Conservation (phyloP, 1,139 yeast genomes). For the Maudiozyma humilis region DNA sequence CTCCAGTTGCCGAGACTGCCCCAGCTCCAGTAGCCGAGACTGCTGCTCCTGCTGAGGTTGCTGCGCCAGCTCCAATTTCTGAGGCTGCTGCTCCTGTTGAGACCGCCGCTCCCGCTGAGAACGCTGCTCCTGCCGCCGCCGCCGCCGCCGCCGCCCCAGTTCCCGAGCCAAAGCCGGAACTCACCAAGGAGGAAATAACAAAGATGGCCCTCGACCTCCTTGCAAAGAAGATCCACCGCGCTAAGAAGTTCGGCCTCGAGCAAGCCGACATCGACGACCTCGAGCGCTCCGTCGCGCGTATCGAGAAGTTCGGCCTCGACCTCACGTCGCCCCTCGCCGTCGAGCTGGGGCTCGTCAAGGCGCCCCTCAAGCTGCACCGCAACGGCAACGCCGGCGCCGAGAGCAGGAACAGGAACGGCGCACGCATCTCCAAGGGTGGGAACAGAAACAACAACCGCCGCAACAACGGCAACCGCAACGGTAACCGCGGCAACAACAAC, state of each 20-base stretch:
- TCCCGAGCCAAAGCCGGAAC: slow-evolving; percentile 8
- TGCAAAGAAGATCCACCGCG: slow-evolving; percentile 59
- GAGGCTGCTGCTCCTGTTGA: slow-evolving; percentile 5
- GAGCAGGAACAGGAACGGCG: slow-evolving; percentile 6
- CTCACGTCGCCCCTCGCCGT: slow-evolving; percentile 57
- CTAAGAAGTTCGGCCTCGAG: slow-evolving; percentile 68
- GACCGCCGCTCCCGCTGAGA: not conserved
- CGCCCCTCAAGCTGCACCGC: slow-evolving; percentile 4
- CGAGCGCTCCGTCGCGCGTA: slow-evolving; percentile 56
- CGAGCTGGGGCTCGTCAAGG: slow-evolving; percentile 47
- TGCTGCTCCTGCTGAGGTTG: slow-evolving; percentile 1
- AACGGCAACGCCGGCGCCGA: slow-evolving; percentile 6
- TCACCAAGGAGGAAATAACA: slow-evolving; percentile 60
- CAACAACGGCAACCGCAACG: not conserved
- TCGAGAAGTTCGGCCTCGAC: slow-evolving; percentile 79
- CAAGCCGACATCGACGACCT: slow-evolving; percentile 38
- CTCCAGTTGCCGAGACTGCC: slow-evolving; percentile 12
- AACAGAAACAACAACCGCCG: slow-evolving; percentile 4
- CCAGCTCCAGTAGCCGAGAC: not conserved
- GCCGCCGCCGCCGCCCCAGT: slow-evolving; percentile 5
- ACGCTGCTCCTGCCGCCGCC: not conserved
- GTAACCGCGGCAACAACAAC: not conserved
- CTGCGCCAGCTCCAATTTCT: slow-evolving; percentile 16
- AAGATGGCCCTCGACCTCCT: slow-evolving; percentile 61
- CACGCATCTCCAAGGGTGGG: too few species aligned